Conservation (phyloP, 78 protist genomes). For the Corallochytrium limacisporum region DNA sequence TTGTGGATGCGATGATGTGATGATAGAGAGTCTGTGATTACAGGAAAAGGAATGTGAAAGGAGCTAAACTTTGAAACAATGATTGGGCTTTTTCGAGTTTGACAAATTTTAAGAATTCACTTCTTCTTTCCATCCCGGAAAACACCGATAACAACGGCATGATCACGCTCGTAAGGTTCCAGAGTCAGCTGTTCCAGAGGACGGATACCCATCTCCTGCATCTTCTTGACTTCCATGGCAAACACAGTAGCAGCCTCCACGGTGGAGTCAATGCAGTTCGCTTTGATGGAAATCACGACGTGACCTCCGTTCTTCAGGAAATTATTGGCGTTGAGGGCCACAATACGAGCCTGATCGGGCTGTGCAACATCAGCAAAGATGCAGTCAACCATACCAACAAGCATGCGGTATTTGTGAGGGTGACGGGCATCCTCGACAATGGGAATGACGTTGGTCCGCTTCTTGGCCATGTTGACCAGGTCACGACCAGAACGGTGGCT, state of each 20-base stretch:
- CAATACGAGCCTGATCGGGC: constrained; percentile 99
- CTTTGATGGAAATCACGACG: constrained; percentile 97
- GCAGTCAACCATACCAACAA: constrained; percentile 96
- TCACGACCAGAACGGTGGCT: constrained; percentile 97
- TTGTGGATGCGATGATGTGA: too few species aligned
- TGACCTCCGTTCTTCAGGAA: constrained; percentile 98
- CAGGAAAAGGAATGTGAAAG: too few species aligned
- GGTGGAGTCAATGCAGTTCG: constrained; percentile 99
- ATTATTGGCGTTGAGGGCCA: constrained; percentile 91
- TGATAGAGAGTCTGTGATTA: too few species aligned
- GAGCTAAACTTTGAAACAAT: too few species aligned
- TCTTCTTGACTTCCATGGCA: constrained; percentile 75
- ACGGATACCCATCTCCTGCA: constrained; percentile 60
- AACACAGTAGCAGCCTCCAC: constrained; percentile 81
- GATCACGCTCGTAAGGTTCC: constrained; percentile 99
- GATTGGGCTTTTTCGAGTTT: too few species aligned
- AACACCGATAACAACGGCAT: constrained; percentile 94
- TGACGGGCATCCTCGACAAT: constrained; percentile 98
- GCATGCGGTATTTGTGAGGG: constrained; percentile 96
- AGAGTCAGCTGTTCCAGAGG: constrained; percentile 89
- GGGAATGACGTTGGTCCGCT: constrained; percentile 97
- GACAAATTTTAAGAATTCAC: too few species aligned
- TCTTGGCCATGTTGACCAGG: constrained; percentile 93
- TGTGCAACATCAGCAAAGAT: constrained; percentile 99
- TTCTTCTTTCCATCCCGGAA: too few species aligned